These are phyloP conservation scores for Fusarium fujikuroi DNA, from an alignment of 2,329 filamentous ascomycete species.

Conservation along the genomic window DNA sequence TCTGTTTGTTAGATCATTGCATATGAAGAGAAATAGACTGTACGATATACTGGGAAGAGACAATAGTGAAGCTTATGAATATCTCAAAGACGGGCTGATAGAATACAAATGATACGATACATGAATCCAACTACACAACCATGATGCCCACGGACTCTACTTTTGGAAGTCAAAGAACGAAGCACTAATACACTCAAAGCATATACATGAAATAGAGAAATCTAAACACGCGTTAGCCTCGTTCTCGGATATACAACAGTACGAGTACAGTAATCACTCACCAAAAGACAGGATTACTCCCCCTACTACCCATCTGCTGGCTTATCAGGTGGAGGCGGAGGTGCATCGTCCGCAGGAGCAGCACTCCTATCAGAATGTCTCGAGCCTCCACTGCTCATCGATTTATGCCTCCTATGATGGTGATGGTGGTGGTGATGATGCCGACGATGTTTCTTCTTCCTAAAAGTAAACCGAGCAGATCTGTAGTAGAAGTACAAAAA, in stretches of 20 bases:
- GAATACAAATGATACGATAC: background rate
- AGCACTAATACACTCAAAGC: conserved; percentile 19
- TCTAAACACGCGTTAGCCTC: background rate
- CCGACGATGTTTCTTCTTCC: conserved; percentile 38
- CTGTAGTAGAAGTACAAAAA: conserved; percentile 55
- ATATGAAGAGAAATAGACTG: background rate
- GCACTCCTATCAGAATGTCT: conserved; percentile 42
- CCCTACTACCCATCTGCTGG: conserved; percentile 28
- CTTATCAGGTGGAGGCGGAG: conserved; percentile 30
- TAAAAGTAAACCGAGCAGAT: conserved; percentile 50
- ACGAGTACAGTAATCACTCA: background rate
- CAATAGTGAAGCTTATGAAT: background rate
- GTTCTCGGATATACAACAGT: background rate
- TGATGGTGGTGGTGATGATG: conserved; percentile 7
- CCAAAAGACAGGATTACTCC: background rate
- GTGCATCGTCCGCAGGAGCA: conserved; percentile 22
- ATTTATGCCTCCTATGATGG: conserved; percentile 41
- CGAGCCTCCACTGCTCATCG: conserved; percentile 49
- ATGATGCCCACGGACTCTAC: background rate
- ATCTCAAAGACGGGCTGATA: background rate
- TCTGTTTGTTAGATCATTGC: background rate
- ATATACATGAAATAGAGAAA: conserved; percentile 20
- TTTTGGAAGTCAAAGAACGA: background rate
- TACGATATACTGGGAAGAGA: background rate
- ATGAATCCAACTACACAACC: background rate